A percentile compares a stretch with the other conserved stretches of the same genome.
Evolutionary conservation across 2,329 filamentous ascomycete species (phyloP).

Genomic region (Huntiella savannae): DNA sequence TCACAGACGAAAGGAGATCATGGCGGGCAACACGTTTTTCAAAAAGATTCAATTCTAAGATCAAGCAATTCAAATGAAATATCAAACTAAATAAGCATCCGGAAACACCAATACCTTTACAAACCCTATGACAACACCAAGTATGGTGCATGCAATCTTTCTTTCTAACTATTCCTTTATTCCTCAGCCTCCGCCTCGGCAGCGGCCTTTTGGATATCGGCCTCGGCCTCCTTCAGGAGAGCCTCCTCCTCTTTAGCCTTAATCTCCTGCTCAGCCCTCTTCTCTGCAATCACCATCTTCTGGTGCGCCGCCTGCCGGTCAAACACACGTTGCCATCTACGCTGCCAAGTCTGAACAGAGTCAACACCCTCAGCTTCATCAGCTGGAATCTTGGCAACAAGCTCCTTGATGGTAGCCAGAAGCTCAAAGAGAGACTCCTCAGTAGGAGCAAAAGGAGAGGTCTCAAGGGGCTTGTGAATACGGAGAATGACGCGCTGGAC

Average conservation of each 20-base stretch:
- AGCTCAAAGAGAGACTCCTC: conserved; percentile 19
- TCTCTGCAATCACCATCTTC: conserved; percentile 36
- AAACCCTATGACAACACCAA: background rate
- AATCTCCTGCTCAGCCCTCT: conserved; percentile 7
- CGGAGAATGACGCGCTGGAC: conserved; percentile 28
- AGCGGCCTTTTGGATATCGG: conserved; percentile 7
- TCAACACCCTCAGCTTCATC: conserved; percentile 30
- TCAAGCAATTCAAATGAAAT: background rate
- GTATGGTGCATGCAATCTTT: background rate
- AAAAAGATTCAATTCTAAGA: too few relatives aligned
- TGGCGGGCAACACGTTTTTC: too few relatives aligned
- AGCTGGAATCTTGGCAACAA: conserved; percentile 49
- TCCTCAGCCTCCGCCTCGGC: conserved; percentile 2
- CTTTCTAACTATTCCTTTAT: background rate
- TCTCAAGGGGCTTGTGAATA: conserved; percentile 7
- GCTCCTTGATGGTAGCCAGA: conserved; percentile 35
- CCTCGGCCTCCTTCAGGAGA: conserved; percentile 20
- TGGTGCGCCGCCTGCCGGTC: conserved; percentile 66
- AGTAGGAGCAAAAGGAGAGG: conserved; percentile 4
- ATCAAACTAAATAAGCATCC: background rate
- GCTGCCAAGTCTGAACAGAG: conserved; percentile 57
- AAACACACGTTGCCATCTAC: conserved; percentile 74
- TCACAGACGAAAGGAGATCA: too few relatives aligned
- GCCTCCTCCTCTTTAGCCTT: conserved; percentile 10
- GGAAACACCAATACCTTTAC: background rate